Percentiles rank a stretch among this genome's conserved stretches.
Evolutionary conservation across 140 eudicot species (phyloP).

Genomic region (Stevia rebaudiana): DNA sequence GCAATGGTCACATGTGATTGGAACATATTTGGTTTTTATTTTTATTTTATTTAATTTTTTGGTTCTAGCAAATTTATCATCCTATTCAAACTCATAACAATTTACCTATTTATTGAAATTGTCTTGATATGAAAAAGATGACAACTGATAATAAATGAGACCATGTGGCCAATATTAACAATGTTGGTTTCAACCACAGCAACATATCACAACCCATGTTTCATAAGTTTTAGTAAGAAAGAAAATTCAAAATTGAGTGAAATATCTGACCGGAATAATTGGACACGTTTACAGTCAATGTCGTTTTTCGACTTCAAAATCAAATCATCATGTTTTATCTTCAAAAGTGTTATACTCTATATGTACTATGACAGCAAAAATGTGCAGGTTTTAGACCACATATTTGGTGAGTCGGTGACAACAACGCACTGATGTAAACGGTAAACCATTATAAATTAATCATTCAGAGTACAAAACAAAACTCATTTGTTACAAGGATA

Average conservation of each 20-base stretch:
- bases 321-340: background rate
- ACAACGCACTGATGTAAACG: background rate
- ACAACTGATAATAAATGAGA: constrained; percentile 27
- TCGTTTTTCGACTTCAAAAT: background rate
- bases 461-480: background rate
- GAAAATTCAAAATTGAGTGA: background rate
- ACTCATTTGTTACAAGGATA: background rate
- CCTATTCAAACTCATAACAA: constrained; percentile 16
- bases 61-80: constrained; percentile 1
- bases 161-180: constrained; percentile 24
- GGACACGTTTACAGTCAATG: background rate
- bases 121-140: constrained; percentile 33
- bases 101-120: constrained; percentile 3
- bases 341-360: background rate
- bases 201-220: constrained; percentile 17
- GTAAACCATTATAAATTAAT: background rate
- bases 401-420: background rate
- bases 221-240: constrained; percentile 12
- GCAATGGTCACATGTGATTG: constrained; percentile 31
- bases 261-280: constrained; percentile 5
- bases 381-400: background rate
- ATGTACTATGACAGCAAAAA: background rate
- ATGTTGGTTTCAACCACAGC: constrained; percentile 19
- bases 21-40: constrained; percentile 14
- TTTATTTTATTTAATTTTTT: background rate